phyloP scores from a whole-genome alignment of 176 grass and related monocot genomes.

The Secale cereale region DNA sequence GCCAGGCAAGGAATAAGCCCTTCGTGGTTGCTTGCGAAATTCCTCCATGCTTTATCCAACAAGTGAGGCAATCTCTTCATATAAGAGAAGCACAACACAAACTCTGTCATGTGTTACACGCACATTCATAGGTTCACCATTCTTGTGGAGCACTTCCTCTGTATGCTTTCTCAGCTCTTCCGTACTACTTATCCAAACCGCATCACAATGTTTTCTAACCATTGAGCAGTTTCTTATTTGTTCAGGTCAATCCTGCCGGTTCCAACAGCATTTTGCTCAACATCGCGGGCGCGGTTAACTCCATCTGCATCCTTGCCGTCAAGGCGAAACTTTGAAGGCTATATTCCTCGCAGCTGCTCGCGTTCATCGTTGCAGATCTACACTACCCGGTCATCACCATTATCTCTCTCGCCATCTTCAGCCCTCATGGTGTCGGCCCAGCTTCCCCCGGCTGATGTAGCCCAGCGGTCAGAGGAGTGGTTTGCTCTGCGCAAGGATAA shows the following conservation, averaged over 20 bases:
- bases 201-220: slow-evolving; percentile 40
- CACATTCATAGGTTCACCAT: slow-evolving; percentile 27
- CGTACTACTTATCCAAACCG: neutral
- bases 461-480: slow-evolving; percentile 94
- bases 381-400: slow-evolving; percentile 26
- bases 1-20: slow-evolving; percentile 42
- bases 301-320: slow-evolving; percentile 42
- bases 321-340: slow-evolving; percentile 64
- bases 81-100: slow-evolving; percentile 38
- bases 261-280: slow-evolving; percentile 22
- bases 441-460: slow-evolving; percentile 53
- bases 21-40: slow-evolving; percentile 31
- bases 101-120: slow-evolving; percentile 19
- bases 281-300: slow-evolving; percentile 12
- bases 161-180: slow-evolving; percentile 20
- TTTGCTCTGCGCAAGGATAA: slow-evolving; percentile 95
- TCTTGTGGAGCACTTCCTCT: slow-evolving; percentile 34
- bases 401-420: slow-evolving; percentile 39
- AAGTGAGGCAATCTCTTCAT: slow-evolving; percentile 32
- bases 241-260: slow-evolving; percentile 47
- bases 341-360: slow-evolving; percentile 71
- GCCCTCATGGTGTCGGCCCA: slow-evolving; percentile 48
- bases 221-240: slow-evolving; percentile 52
- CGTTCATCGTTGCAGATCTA: slow-evolving; percentile 45
- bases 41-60: slow-evolving; percentile 18